A percentile compares a stretch with the other conserved stretches of the same genome.
Conservation (phyloP, 2,329 filamentous ascomycete genomes). For the Pseudogymnoascus sp. region DNA sequence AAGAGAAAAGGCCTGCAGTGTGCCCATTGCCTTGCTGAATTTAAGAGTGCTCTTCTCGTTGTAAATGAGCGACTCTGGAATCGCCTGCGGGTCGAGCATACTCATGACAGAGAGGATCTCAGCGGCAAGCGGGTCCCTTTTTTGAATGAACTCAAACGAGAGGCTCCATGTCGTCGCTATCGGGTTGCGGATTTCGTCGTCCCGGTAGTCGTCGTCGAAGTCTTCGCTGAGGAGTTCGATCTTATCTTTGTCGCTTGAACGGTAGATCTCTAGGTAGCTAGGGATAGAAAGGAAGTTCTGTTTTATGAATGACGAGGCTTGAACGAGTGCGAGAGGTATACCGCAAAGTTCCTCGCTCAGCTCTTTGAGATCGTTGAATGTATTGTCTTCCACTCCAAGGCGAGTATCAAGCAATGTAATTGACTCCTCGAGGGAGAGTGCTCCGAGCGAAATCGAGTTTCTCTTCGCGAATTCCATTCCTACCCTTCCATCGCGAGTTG, state of each 20-base stretch:
- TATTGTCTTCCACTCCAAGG: constrained; percentile 9
- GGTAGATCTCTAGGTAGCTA: constrained; percentile 11
- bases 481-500: constrained; percentile 16
- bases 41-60: constrained; percentile 12
- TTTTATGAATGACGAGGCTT: constrained; percentile 31
- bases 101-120: constrained; percentile 30
- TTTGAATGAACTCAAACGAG: constrained; percentile 29
- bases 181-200: constrained; percentile 25
- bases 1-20: constrained; percentile 28
- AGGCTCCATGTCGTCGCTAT: constrained; percentile 31
- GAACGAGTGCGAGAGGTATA: constrained; percentile 30
- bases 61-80: constrained; percentile 28
- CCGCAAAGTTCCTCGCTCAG: constrained; percentile 20
- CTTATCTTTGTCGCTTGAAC: constrained; percentile 13
- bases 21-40: constrained; percentile 25
- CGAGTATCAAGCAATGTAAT: constrained; percentile 18
- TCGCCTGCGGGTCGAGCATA: constrained; percentile 25
- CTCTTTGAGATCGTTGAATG: neutral
- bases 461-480: constrained; percentile 5
- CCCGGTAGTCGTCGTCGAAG: constrained; percentile 27
- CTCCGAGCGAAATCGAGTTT: constrained; percentile 18
- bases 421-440: constrained; percentile 21
- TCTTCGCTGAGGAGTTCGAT: constrained; percentile 26
- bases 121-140: constrained; percentile 25
- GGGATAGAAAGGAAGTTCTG: constrained; percentile 13